Evolutionary conservation across 106 monocot genomes (phyloP), one percentile per base, ranked within the genome.

Genomic region (Dioscorea zingiberensis): DNA sequence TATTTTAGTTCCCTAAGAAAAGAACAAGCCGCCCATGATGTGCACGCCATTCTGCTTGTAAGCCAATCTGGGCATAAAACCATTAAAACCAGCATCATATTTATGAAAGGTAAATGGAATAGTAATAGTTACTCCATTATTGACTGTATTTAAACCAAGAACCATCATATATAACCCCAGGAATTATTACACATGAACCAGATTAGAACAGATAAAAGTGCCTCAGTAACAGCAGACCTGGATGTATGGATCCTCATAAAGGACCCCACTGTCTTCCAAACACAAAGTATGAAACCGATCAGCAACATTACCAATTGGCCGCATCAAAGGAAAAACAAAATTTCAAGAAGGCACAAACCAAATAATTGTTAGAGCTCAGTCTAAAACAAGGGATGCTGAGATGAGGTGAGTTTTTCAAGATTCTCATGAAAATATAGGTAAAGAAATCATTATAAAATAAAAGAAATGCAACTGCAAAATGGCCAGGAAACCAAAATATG

Each of bases 1-100:
- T 89, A 63, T 76, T 93, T 77, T 98, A 92, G 88, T 98, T 98
- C 46, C 97, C 97, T 21, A 98, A 74, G 73, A 98, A 98, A 59
- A 98, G 86, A 66, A 92, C 84, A 32, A 98, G 64, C 32, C 89
- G 88, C 21, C 97, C 97, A 68, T 84, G 84, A 75, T 89, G 82
- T 16, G 84, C 81, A 72, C 92, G 62, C 97, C 97, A 98, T 16
- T 98, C 92, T 47, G 86, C 92, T 76, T 98, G 92, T 51, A 93
- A 28, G 16, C 97, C 97, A 80, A 98, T 89, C 97, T 98, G 64
- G 29, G 30, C 21, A 65, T 45, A 19, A 61, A 51, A 4, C 51
- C 51, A 19, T 19, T n/a, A 51, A 4, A 51, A 51, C 13, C 7
- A 51, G 15, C 15, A 18, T 2, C 0, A 51, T 51, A 51, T 1